Evolutionary conservation across 2,329 filamentous ascomycete genomes (phyloP).

Genomic region (Xylariaceae sp.): DNA sequence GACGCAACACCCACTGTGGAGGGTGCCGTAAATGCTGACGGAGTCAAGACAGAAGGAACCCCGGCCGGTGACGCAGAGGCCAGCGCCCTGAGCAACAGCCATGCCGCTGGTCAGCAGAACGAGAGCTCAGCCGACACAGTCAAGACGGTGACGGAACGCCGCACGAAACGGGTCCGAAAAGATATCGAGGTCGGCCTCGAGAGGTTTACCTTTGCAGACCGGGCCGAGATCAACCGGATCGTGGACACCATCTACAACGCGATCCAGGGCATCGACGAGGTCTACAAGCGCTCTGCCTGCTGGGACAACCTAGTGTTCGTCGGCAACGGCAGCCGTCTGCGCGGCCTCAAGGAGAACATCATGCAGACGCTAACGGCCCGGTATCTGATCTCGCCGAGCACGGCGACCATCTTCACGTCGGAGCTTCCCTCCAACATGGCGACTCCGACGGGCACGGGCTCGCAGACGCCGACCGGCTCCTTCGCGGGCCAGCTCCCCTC

Average conservation of each 20-base stretch:
- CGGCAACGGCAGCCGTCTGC: constrained; percentile 70
- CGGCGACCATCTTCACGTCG: constrained; percentile 93
- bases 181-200: constrained; percentile 75
- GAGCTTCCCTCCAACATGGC: constrained; percentile 92
- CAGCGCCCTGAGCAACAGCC: constrained; percentile 14
- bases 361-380: constrained; percentile 72
- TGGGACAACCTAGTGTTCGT: constrained; percentile 93
- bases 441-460: constrained; percentile 82
- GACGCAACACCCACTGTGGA: constrained; percentile 18
- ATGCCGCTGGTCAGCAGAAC: constrained; percentile 20
- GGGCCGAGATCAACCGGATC: constrained; percentile 74
- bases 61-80: constrained; percentile 16
- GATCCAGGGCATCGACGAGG: constrained; percentile 76
- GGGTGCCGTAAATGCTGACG: constrained; percentile 15
- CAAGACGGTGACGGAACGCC: constrained; percentile 32
- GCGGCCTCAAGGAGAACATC: constrained; percentile 85
- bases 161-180: constrained; percentile 53
- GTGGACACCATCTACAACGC: constrained; percentile 78
- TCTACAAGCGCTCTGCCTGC: constrained; percentile 75
- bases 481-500: constrained; percentile 50
- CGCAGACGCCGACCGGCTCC: constrained; percentile 75
- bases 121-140: constrained; percentile 28
- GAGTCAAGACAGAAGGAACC: constrained; percentile 18
- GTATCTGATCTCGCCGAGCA: constrained; percentile 86
- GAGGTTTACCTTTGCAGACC: constrained; percentile 64